A percentile compares a stretch with the other conserved stretches of the same genome.
phyloP scores from a whole-genome alignment of 495 filamentous ascomycete genomes.

The Aspergillus diversus region DNA sequence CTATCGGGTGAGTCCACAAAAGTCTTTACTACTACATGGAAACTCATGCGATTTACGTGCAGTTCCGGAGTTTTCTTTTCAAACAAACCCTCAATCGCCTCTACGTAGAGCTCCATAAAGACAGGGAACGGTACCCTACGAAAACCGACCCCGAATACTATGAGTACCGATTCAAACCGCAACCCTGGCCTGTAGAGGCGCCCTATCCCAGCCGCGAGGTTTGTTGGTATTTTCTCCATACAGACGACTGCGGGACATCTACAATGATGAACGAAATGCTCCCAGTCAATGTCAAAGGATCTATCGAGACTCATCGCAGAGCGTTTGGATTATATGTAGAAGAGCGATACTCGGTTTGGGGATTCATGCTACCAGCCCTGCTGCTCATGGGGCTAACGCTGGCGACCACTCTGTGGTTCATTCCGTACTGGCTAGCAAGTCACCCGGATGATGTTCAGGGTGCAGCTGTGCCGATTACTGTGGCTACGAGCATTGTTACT shows the following conservation, averaged over 20 bases:
- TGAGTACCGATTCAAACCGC: not conserved
- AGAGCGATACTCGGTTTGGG: not conserved
- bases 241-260: not conserved
- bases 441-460: not conserved
- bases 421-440: not conserved
- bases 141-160: not conserved
- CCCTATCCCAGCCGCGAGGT: not conserved
- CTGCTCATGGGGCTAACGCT: not conserved
- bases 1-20: not conserved
- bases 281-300: not conserved
- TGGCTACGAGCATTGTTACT: not conserved
- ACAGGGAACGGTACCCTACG: not conserved
- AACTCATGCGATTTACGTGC: not conserved
- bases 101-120: not conserved
- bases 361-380: not conserved
- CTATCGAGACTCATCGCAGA: not conserved
- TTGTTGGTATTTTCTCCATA: not conserved
- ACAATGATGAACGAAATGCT: conserved; percentile 1
- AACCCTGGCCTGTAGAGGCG: not conserved
- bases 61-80: not conserved
- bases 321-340: conserved; percentile 2
- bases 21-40: not conserved
- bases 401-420: not conserved
- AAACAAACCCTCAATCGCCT: not conserved
- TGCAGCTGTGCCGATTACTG: not conserved